Evolutionary conservation across 2,329 filamentous ascomycete genomes (phyloP).

Genomic region (Aspergillus quadricinctus): DNA sequence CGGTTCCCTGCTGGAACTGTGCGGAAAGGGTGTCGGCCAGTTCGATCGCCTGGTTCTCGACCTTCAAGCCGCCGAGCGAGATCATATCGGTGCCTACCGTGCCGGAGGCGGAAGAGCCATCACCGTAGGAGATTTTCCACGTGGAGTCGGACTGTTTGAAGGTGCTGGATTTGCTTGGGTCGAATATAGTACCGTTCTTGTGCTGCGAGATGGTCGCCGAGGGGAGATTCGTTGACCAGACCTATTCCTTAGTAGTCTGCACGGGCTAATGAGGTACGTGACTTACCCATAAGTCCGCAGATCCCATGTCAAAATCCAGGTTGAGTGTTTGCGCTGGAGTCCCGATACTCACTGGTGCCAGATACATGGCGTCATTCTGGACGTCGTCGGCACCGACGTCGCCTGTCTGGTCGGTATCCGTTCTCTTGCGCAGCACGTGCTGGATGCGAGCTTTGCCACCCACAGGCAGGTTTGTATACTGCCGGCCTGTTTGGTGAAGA

Average conservation of each 20-base stretch:
- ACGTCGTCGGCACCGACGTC: constrained; percentile 59
- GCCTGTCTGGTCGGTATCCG: constrained; percentile 34
- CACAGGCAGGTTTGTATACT: constrained; percentile 42
- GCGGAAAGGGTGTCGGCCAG: constrained; percentile 56
- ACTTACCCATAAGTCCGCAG: constrained; percentile 64
- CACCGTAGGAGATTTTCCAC: constrained; percentile 67
- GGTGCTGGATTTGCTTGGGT: constrained; percentile 58
- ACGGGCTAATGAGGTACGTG: constrained; percentile 3
- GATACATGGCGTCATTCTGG: constrained; percentile 64
- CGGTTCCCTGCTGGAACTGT: constrained; percentile 53
- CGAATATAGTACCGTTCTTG: constrained; percentile 42
- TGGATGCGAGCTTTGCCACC: constrained; percentile 48
- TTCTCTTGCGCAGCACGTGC: constrained; percentile 49
- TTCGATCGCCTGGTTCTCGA: constrained; percentile 62
- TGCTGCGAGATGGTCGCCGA: constrained; percentile 29
- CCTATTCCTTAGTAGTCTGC: neutral
- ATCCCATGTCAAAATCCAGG: constrained; percentile 68
- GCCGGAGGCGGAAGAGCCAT: constrained; percentile 63
- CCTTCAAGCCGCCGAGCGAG: constrained; percentile 56
- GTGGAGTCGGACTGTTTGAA: constrained; percentile 49
- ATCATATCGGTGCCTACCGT: constrained; percentile 61
- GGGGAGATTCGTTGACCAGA: constrained; percentile 53
- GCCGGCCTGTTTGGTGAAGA: constrained; percentile 47
- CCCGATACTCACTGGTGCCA: constrained; percentile 61
- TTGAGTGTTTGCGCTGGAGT: constrained; percentile 59